Evolutionary conservation across 2,329 filamentous ascomycete genomes (phyloP), one percentile per base, ranked within the genome.

Genomic region (Ceratocystis papillata): DNA sequence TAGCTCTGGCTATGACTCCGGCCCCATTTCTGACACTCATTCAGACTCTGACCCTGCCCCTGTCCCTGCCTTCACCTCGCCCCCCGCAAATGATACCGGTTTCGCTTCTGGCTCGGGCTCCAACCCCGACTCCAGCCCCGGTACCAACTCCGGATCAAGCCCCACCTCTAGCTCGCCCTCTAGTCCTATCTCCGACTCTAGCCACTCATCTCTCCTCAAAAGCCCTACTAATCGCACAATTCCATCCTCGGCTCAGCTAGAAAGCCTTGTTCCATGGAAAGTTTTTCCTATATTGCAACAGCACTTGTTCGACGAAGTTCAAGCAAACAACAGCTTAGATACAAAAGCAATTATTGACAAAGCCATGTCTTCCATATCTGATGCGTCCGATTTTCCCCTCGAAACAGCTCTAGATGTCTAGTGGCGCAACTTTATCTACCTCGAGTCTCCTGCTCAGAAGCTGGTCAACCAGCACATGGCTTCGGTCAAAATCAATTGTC

Each of bases 391-490:
- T 15, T 28, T 57, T 25, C 53, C 53, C 10, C 53, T 57, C 22
- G 53, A 33, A 30, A 28, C 53, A 28, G 25, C 30, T 17, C 5
- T 57, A 17, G 53, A 57, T 57, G 25, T 57, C 15, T 57, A 57
- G 53, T 57, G 25, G 53, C 53, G 25, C 53, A 57, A 57, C 53
- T 57, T 28, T 30, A 57, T 57, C 53, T 57, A 57, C 4, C 25
- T 57, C 53, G 53, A 57, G 53, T 57, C 53, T 28, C 53, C 53
- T 28, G 53, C 53, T n/a, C 53, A 57, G 30, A 57, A 57, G 22
- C 53, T 57, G 53, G 53, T 57, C 53, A 57, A 57, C 10, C 22
- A 57, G 53, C 53, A 57, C 20, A 22, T 57, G 53, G 30, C 22
- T 8, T 57, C 53, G 12, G 20, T 57, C 22, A 57, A 28, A 17